These are phyloP conservation scores for Mycena crocata DNA, from an alignment of 768 basidiomycete species.

Conservation along the genomic window DNA sequence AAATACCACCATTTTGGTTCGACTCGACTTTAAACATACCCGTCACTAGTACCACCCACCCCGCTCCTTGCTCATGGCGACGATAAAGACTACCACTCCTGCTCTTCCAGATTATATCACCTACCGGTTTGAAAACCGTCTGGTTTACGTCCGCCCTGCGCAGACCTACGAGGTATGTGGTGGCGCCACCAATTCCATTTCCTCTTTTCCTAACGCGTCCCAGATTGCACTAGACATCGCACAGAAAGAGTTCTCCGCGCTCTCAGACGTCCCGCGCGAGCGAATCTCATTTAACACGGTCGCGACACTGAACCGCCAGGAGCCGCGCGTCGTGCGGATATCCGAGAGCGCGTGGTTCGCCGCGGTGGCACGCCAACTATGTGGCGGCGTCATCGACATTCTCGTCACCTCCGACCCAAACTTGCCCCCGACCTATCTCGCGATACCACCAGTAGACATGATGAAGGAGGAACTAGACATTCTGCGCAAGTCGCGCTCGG, in stretches of 20 bases:
- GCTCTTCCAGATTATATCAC: slow-evolving; percentile 60
- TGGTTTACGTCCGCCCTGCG: slow-evolving; percentile 65
- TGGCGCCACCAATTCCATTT: neutral
- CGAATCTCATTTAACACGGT: slow-evolving; percentile 58
- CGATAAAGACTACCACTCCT: slow-evolving; percentile 32
- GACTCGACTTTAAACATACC: slow-evolving; percentile 5
- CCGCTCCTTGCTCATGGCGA: slow-evolving; percentile 21
- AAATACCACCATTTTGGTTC: neutral
- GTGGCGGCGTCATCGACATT: slow-evolving; percentile 63
- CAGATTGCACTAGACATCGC: slow-evolving; percentile 58
- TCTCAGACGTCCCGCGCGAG: slow-evolving; percentile 50
- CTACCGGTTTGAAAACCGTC: slow-evolving; percentile 54
- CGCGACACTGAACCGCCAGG: slow-evolving; percentile 45
- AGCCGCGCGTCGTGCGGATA: slow-evolving; percentile 56
- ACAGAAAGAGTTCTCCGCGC: slow-evolving; percentile 60
- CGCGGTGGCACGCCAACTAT: slow-evolving; percentile 52
- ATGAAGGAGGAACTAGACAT: slow-evolving; percentile 33
- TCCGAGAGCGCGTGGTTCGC: slow-evolving; percentile 63
- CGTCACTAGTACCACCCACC: neutral
- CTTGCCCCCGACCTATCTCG: slow-evolving; percentile 57
- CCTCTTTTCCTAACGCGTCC: neutral
- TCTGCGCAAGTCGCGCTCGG: slow-evolving; percentile 38
- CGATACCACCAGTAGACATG: slow-evolving; percentile 45
- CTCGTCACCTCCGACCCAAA: slow-evolving; percentile 48
- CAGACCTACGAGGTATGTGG: slow-evolving; percentile 54